Base-by-base conservation (phyloP, 2,329 filamentous ascomycete species). In the Exophiala sp. region DNA sequence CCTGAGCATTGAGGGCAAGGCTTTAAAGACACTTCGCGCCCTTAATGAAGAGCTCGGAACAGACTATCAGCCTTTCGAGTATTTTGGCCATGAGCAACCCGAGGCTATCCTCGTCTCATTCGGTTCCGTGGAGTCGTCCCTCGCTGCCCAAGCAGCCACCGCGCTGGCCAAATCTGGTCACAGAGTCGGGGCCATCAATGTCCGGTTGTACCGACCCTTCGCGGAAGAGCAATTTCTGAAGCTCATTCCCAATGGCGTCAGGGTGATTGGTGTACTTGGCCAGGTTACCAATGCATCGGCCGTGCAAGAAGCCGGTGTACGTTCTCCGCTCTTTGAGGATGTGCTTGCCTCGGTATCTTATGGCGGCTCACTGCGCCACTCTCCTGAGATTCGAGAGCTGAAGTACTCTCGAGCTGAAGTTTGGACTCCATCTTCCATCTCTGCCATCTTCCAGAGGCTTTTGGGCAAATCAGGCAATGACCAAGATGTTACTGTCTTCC, bases 21-120 rank as follows among this genome's bases (percentile, higher is more conserved):
- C 83, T n/a, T 68, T 83, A 38, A 81, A 81, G 59, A 72, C 91
- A 6, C 73, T 94, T 43, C 77, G 80, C 56, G 78, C 83, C 18
- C 83, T 94, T 71, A 98, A 97, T 69, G 81, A 82, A 56, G 89
- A 97, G 73, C 82, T 98, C 19, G 93, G 91, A 51, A 97, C 93
- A 38, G 83, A 91, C 58, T 98, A 98, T 67, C 80, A 84, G 63
- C 81, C 88, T 5, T 98, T 97, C 62, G 93, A 98, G 71, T 98
- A 98, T 72, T 80, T 85, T 63, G 93, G 93, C 19, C 88, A 97
- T 65, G 74, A 80, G 42, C 74, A 81, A 37, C 81, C 93, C 2
- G 86, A 91, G 58, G 82, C 83, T 8, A 88, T 98, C 13, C 73
- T 97, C 27, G 89, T 97, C 23, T 86, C 88, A 38, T 96, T 98